Conservation (phyloP, 1,284 basidiomycete genomes). For the Coriolopsis trogii region DNA sequence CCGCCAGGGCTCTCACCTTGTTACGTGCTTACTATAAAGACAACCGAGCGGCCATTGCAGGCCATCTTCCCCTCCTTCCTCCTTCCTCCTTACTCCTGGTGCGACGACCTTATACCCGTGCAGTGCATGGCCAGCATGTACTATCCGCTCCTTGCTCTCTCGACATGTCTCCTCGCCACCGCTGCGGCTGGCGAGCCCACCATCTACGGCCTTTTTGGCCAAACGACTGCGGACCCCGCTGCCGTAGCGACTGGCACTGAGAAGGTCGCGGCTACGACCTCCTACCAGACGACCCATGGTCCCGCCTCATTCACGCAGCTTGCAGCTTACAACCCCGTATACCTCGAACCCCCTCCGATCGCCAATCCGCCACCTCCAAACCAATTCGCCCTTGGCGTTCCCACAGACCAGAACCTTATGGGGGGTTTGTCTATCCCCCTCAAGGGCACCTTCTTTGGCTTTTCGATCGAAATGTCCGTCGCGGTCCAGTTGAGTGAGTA, state of each 20-base stretch:
- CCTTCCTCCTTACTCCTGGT: slow-evolving; percentile 1
- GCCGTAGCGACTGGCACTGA: background rate
- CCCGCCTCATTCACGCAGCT: slow-evolving; percentile 20
- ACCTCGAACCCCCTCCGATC: slow-evolving; percentile 25
- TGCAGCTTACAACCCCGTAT: slow-evolving; percentile 27
- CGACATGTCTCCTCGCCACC: slow-evolving; percentile 14
- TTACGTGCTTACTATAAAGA: background rate
- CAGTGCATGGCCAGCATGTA: slow-evolving; percentile 14
- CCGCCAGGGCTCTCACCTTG: background rate
- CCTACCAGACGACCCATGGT: slow-evolving; percentile 14
- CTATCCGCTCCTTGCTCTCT: slow-evolving; percentile 19
- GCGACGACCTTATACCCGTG: slow-evolving; percentile 6
- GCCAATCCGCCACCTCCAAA: slow-evolving; percentile 20
- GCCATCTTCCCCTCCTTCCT: slow-evolving; percentile 5
- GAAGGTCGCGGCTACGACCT: slow-evolving; percentile 12
- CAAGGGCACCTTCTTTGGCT: slow-evolving; percentile 66
- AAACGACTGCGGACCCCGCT: slow-evolving; percentile 17
- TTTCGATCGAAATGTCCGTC: slow-evolving; percentile 76
- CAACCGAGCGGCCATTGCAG: background rate
- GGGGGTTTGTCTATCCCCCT: slow-evolving; percentile 61
- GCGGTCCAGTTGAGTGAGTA: slow-evolving; percentile 51
- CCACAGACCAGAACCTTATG: slow-evolving; percentile 34
- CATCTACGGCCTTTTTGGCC: slow-evolving; percentile 20
- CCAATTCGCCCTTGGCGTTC: slow-evolving; percentile 30
- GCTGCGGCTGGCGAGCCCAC: slow-evolving; percentile 14